Percentiles rank a stretch among this genome's conserved stretches.
Evolutionary conservation across 2,329 filamentous ascomycete species (phyloP).

Genomic region (Xylaria sp.): DNA sequence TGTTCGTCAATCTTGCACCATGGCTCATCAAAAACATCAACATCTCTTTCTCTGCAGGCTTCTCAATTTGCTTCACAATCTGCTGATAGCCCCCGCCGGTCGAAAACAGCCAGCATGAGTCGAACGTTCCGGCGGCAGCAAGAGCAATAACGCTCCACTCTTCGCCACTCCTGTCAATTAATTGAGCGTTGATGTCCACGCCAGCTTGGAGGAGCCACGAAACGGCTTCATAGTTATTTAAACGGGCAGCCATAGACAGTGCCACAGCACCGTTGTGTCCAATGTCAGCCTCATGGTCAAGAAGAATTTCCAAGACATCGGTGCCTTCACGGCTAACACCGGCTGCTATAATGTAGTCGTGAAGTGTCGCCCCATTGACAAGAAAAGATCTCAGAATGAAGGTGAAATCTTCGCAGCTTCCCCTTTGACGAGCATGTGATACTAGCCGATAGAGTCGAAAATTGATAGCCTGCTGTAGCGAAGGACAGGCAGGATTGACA

Average conservation of each 20-base stretch:
- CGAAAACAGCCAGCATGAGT: neutral
- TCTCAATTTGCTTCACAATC: conserved; percentile 5
- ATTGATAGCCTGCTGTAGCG: neutral
- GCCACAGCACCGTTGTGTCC: conserved; percentile 1
- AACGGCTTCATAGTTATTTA: conserved; percentile 14
- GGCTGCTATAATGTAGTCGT: conserved; percentile 2
- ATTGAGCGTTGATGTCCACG: conserved; percentile 14
- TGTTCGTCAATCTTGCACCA: conserved; percentile 9
- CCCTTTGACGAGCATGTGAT: neutral
- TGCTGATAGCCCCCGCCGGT: no score
- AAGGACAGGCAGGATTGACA: conserved; percentile 4
- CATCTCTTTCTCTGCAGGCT: no score
- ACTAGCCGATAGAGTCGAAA: conserved; percentile 4
- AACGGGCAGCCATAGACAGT: conserved; percentile 5
- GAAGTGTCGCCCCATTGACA: no score
- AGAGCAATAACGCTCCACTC: conserved; percentile 4
- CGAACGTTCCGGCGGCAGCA: neutral
- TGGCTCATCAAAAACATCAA: conserved; percentile 2
- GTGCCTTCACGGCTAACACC: conserved; percentile 2
- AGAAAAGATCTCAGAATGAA: neutral
- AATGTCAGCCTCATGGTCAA: neutral
- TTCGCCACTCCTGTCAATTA: neutral
- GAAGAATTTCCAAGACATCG: conserved; percentile 1
- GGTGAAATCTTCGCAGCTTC: neutral
- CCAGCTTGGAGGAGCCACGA: conserved; percentile 10